Conservation (phyloP, 805 yeast genomes). For the Spathaspora hagerdaliae region DNA sequence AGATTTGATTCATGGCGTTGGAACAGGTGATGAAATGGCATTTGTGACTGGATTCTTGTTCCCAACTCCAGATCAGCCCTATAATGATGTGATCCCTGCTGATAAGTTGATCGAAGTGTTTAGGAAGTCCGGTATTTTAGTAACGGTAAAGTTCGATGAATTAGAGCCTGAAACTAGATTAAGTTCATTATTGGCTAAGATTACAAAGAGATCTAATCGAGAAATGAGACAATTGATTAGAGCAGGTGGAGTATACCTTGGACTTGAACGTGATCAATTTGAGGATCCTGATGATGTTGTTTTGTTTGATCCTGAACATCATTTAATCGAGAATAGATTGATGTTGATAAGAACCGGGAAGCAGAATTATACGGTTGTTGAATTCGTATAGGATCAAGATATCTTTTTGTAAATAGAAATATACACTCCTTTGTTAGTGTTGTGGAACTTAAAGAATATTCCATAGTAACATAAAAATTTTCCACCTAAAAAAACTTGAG, state of each 20-base stretch:
- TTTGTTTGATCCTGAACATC: conserved; percentile 41
- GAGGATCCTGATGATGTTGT: conserved; percentile 46
- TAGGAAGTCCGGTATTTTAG: conserved; percentile 52
- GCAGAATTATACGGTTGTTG: conserved; percentile 56
- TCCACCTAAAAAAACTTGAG: too few species aligned
- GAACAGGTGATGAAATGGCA: conserved; percentile 65
- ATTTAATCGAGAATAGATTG: conserved; percentile 55
- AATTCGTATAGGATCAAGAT: conserved; percentile 16
- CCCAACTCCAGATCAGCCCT: conserved; percentile 50
- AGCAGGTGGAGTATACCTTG: conserved; percentile 72
- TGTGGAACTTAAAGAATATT: too few species aligned
- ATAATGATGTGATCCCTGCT: conserved; percentile 42
- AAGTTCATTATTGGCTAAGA: conserved; percentile 47
- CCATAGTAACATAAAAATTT: too few species aligned
- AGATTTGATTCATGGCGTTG: conserved; percentile 82
- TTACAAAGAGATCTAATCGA: conserved; percentile 47
- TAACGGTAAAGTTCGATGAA: conserved; percentile 30
- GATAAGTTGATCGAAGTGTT: conserved; percentile 55
- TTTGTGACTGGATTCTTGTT: conserved; percentile 65
- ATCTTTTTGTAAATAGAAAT: too few species aligned
- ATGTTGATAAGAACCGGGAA: conserved; percentile 75
- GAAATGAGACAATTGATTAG: conserved; percentile 61
- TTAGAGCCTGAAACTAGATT: conserved; percentile 28
- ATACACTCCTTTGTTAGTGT: too few species aligned
- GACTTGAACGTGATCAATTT: conserved; percentile 52